A percentile compares a stretch with the other conserved stretches of the same genome.
phyloP scores from a whole-genome alignment of 345 rosid species.

The Firmiana major region DNA sequence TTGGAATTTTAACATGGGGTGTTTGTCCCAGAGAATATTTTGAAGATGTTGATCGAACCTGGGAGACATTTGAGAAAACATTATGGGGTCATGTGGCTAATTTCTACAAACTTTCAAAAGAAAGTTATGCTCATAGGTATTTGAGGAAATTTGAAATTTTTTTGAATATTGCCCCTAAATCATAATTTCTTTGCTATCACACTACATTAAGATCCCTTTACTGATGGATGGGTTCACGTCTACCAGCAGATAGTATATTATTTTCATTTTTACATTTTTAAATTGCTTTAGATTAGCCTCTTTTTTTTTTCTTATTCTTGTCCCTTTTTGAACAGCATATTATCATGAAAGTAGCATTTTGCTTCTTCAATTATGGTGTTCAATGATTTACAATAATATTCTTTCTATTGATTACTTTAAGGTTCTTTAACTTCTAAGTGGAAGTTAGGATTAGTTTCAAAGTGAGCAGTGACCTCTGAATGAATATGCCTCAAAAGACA shows the following conservation, averaged over 20 bases:
- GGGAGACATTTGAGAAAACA: slow-evolving; percentile 98
- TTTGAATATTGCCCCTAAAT: not conserved
- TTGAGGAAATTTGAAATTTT: slow-evolving; percentile 3
- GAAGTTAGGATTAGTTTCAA: no score
- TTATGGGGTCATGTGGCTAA: slow-evolving; percentile 84
- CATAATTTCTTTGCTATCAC: not conserved
- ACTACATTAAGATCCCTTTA: not conserved
- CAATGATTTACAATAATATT: no score
- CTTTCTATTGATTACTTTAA: no score
- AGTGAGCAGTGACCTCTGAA: no score
- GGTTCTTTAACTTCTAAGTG: no score
- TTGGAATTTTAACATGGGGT: slow-evolving; percentile 13
- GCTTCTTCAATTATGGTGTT: no score
- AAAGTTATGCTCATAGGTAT: slow-evolving; percentile 52
- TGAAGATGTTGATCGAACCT: slow-evolving; percentile 92
- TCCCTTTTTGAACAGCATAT: not conserved
- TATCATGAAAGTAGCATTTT: not conserved
- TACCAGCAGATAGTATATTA: not conserved
- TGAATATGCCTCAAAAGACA: no score
- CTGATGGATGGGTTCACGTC: not conserved
- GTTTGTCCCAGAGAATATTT: slow-evolving; percentile 74
- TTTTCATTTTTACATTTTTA: not conserved
- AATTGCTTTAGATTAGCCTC: not conserved
- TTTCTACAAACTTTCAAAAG: slow-evolving; percentile 86
- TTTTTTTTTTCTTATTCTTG: not conserved